Conservation (phyloP, 2,329 filamentous ascomycete species). For the Hirsutella rhossiliensis region DNA sequence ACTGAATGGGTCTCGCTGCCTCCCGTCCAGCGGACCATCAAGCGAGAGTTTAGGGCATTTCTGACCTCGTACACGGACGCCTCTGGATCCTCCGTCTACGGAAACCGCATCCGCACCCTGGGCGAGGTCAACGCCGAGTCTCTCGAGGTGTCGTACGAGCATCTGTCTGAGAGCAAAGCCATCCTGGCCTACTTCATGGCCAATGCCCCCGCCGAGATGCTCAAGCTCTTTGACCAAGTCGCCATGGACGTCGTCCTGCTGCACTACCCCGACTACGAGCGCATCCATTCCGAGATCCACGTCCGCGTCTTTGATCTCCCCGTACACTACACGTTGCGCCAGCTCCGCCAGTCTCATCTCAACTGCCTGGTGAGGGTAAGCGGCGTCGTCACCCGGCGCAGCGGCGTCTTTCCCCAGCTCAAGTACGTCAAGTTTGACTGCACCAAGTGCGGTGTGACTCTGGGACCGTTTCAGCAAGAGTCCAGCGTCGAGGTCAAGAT, state of each 20-base stretch:
- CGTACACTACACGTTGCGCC: constrained; percentile 86
- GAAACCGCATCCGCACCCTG: constrained; percentile 85
- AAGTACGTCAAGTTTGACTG: constrained; percentile 99
- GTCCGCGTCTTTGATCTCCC: constrained; percentile 93
- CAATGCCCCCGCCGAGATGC: constrained; percentile 87
- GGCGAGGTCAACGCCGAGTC: constrained; percentile 96
- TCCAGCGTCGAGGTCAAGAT: constrained; percentile 94
- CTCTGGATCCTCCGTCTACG: constrained; percentile 83
- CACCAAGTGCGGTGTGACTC: constrained; percentile 77
- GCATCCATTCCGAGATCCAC: constrained; percentile 95
- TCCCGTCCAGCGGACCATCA: constrained; percentile 83
- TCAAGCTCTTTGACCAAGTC: constrained; percentile 92
- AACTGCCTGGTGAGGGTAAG: constrained; percentile 92
- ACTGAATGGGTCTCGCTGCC: constrained; percentile 92
- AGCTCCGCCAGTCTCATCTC: constrained; percentile 87
- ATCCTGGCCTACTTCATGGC: constrained; percentile 92
- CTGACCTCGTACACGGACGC: constrained; percentile 92
- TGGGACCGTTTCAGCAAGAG: constrained; percentile 96
- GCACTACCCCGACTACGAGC: constrained; percentile 94
- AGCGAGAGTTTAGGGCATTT: constrained; percentile 94
- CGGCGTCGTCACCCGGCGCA: constrained; percentile 88
- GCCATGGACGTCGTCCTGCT: constrained; percentile 93
- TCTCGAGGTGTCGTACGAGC: constrained; percentile 90
- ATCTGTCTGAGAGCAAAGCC: constrained; percentile 81
- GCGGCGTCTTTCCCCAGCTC: constrained; percentile 91